Conservation (phyloP, 2,329 filamentous ascomycete species). For the Basipetospora sp. region DNA sequence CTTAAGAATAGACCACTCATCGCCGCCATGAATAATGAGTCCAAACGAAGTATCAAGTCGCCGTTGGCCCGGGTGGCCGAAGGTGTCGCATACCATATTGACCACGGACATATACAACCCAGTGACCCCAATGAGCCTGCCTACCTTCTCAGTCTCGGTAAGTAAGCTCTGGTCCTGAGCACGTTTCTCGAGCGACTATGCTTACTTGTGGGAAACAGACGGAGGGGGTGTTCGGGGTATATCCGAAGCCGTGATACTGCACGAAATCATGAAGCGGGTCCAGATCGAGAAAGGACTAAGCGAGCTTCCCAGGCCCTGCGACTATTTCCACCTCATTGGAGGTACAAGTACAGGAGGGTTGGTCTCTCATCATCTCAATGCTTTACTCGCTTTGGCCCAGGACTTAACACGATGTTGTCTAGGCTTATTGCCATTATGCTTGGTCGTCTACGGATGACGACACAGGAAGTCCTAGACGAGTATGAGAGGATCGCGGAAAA, state of each 20-base stretch:
- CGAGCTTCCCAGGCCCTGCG: constrained; percentile 13
- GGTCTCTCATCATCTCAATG: not conserved
- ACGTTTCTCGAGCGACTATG: not conserved
- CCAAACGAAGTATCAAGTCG: no score
- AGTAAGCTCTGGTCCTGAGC: not conserved
- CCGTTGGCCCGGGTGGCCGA: no score
- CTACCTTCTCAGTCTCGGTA: constrained; percentile 8
- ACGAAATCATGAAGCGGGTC: constrained; percentile 14
- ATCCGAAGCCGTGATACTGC: constrained; percentile 14
- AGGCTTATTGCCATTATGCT: constrained; percentile 34
- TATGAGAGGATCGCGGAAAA: constrained; percentile 23
- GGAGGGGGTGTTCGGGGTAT: constrained; percentile 15
- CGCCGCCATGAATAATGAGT: no score
- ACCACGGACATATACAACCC: no score
- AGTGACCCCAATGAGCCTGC: constrained; percentile 4
- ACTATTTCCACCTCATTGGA: constrained; percentile 17
- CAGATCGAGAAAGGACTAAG: constrained; percentile 7
- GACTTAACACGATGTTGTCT: no score
- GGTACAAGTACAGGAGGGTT: constrained; percentile 18
- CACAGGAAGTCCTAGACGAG: constrained; percentile 25
- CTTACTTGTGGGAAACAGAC: constrained; percentile 9
- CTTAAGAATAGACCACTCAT: no score
- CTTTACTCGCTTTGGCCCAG: no score
- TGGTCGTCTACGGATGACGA: constrained; percentile 28
- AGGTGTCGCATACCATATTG: no score